A percentile compares a stretch with the other conserved stretches of the same genome.
phyloP scores from a whole-genome alignment of 2,329 filamentous ascomycete genomes.

The Penicillium oxalicum region DNA sequence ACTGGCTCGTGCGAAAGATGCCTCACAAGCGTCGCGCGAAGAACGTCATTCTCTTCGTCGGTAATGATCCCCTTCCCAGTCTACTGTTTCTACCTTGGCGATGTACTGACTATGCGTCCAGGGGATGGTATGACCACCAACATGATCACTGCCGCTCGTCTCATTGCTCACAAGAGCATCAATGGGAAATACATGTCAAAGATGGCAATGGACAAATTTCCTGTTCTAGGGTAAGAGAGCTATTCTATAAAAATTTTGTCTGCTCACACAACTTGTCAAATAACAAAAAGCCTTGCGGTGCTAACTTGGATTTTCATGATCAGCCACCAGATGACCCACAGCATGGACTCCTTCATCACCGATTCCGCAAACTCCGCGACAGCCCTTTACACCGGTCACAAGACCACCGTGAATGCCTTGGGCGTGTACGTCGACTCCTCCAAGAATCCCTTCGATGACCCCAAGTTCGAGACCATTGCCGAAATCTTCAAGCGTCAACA shows the following conservation, averaged over 20 bases:
- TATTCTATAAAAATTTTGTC: too few species aligned
- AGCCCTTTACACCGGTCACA: conserved; percentile 76
- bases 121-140: conserved; percentile 51
- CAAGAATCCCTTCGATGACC: conserved; percentile 67
- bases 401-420: conserved; percentile 75
- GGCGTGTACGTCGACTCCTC: conserved; percentile 77
- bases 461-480: conserved; percentile 78
- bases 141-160: conserved; percentile 59
- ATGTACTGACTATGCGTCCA: too few species aligned
- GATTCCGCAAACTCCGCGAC: conserved; percentile 81
- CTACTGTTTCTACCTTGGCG: too few species aligned
- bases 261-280: too few species aligned
- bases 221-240: conserved; percentile 52
- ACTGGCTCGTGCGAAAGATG: conserved; percentile 70
- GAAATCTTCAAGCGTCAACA: conserved; percentile 63
- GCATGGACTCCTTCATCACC: conserved; percentile 77
- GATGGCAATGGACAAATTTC: conserved; percentile 76
- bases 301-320: too few species aligned
- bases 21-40: conserved; percentile 67
- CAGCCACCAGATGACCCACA: conserved; percentile 81
- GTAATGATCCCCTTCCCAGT: conserved; percentile 27
- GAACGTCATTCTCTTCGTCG: conserved; percentile 81
- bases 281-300: too few species aligned
- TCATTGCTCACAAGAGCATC: conserved; percentile 74
- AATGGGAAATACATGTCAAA: conserved; percentile 76